Percentiles rank a stretch among this genome's conserved stretches.
Conservation (phyloP, 805 yeast species). For the Brettanomyces naardenensis region DNA sequence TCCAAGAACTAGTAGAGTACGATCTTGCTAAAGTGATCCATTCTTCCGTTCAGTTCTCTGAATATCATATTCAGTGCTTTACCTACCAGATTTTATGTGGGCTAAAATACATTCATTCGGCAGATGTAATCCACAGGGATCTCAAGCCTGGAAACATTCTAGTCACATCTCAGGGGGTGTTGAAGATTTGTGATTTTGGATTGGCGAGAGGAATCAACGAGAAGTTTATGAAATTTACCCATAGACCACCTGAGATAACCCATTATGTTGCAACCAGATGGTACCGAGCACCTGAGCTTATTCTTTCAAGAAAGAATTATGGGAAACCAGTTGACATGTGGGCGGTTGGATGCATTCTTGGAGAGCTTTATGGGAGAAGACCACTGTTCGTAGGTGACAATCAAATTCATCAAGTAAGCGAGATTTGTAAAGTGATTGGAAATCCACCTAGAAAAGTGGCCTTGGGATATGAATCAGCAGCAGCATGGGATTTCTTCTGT, state of each 20-base stretch:
- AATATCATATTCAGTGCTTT: slow-evolving; percentile 70
- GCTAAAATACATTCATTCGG: slow-evolving; percentile 80
- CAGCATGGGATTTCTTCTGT: slow-evolving; percentile 38
- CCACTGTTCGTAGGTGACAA: slow-evolving; percentile 77
- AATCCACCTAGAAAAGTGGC: slow-evolving; percentile 49
- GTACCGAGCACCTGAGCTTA: slow-evolving; percentile 92
- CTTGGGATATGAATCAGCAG: slow-evolving; percentile 33
- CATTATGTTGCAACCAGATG: slow-evolving; percentile 91
- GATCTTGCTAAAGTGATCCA: slow-evolving; percentile 80
- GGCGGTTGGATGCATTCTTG: slow-evolving; percentile 90
- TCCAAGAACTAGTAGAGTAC: slow-evolving; percentile 76
- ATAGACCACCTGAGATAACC: slow-evolving; percentile 43
- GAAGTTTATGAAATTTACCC: slow-evolving; percentile 23
- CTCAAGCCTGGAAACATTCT: slow-evolving; percentile 87
- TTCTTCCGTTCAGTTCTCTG: slow-evolving; percentile 70
- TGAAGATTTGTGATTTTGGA: slow-evolving; percentile 93
- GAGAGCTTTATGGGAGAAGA: slow-evolving; percentile 71
- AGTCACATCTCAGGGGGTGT: slow-evolving; percentile 61
- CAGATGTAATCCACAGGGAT: slow-evolving; percentile 88
- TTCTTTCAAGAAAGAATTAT: slow-evolving; percentile 52
- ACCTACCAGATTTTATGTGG: slow-evolving; percentile 82
- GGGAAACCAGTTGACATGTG: slow-evolving; percentile 77
- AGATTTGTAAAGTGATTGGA: slow-evolving; percentile 65
- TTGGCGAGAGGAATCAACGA: slow-evolving; percentile 67
- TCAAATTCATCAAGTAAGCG: slow-evolving; percentile 61